Evolutionary conservation across 2,329 filamentous ascomycete genomes (phyloP).

Genomic region (Graphilbum sp.): DNA sequence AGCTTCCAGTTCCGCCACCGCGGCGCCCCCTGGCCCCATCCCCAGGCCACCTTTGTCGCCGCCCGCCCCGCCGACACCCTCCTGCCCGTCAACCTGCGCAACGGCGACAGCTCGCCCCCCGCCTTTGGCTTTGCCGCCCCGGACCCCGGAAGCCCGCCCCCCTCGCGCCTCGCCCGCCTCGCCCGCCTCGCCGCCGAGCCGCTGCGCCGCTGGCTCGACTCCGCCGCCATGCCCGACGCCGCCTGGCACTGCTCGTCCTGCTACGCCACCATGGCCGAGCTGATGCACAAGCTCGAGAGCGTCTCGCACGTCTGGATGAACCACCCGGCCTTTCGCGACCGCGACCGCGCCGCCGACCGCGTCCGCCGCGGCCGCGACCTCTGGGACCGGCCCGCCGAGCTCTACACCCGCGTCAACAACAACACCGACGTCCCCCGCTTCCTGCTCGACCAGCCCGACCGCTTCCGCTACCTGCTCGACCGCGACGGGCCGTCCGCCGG

Average conservation of each 20-base stretch:
- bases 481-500: slow-evolving; percentile 29
- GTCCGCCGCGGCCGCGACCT: slow-evolving; percentile 36
- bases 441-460: slow-evolving; percentile 21
- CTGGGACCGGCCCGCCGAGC: slow-evolving; percentile 32
- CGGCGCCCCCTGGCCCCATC: slow-evolving; percentile 35
- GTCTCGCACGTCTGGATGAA: slow-evolving; percentile 41
- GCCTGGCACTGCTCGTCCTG: slow-evolving; percentile 48
- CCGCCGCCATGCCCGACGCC: slow-evolving; percentile 29
- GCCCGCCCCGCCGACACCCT: slow-evolving; percentile 24
- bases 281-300: slow-evolving; percentile 37
- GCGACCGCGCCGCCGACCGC: slow-evolving; percentile 29
- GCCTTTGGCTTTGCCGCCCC: background rate
- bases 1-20: slow-evolving; percentile 35
- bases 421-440: slow-evolving; percentile 37
- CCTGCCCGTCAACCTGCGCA: slow-evolving; percentile 34
- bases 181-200: background rate
- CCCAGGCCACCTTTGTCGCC: slow-evolving; percentile 42
- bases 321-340: slow-evolving; percentile 27
- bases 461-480: slow-evolving; percentile 28
- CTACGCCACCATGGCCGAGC: slow-evolving; percentile 37
- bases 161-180: background rate
- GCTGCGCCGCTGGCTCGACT: slow-evolving; percentile 21
- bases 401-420: slow-evolving; percentile 29
- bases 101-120: slow-evolving; percentile 21
- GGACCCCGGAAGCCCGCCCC: no score